Percentiles rank a stretch among this genome's conserved stretches.
Evolutionary conservation across 2,329 filamentous ascomycete species (phyloP).

Genomic region (Cercospora berteroae): DNA sequence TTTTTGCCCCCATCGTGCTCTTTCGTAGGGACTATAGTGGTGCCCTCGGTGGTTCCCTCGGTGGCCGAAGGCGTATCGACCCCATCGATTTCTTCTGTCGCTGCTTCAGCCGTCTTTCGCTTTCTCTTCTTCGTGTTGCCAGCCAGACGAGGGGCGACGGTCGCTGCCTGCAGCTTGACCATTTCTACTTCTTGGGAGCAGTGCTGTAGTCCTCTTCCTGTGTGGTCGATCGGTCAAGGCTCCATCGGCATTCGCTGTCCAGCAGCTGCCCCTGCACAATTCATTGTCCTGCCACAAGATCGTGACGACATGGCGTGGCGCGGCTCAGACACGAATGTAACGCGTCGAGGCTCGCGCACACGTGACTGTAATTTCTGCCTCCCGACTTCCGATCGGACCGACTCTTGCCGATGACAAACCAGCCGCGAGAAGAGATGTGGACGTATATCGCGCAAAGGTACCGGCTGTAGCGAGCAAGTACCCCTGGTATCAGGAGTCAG

Average conservation of each 20-base stretch:
- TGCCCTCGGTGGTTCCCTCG: slow-evolving; percentile 29
- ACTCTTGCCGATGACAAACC: slow-evolving; percentile 1
- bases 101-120: slow-evolving; percentile 13
- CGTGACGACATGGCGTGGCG: slow-evolving; percentile 6
- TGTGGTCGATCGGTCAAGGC: not conserved
- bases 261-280: not conserved
- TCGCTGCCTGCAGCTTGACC: slow-evolving; percentile 50
- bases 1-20: slow-evolving; percentile 57
- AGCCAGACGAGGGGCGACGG: slow-evolving; percentile 29
- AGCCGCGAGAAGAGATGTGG: not conserved
- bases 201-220: not conserved
- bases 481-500: not conserved
- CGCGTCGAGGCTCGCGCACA: not conserved
- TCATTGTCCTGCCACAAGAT: not conserved
- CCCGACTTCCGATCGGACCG: slow-evolving; percentile 1
- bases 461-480: not conserved
- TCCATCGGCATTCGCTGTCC: not conserved
- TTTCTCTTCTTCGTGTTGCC: slow-evolving; percentile 21
- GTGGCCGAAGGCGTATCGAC: slow-evolving; percentile 3
- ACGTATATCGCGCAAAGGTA: slow-evolving; percentile 7
- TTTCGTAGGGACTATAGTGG: slow-evolving; percentile 54
- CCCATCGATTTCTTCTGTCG: slow-evolving; percentile 7
- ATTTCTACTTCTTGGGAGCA: slow-evolving; percentile 31
- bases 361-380: not conserved
- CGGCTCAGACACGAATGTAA: not conserved